A percentile compares a stretch with the other conserved stretches of the same genome.
phyloP scores from a whole-genome alignment of 2,329 filamentous ascomycete species.

The Colletotrichum limetticola region DNA sequence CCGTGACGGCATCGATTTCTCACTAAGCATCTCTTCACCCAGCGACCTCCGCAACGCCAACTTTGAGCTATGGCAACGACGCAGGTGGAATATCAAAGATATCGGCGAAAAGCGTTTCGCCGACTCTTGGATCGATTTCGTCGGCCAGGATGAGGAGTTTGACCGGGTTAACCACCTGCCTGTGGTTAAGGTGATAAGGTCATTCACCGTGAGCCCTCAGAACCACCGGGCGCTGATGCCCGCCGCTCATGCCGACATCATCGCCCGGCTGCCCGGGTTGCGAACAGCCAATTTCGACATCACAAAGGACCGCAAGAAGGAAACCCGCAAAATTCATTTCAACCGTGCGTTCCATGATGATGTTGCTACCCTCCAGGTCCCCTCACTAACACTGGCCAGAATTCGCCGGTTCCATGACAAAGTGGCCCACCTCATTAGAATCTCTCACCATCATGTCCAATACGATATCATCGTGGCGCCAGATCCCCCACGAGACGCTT shows the following conservation, averaged over 20 bases:
- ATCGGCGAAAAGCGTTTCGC: slow-evolving; percentile 38
- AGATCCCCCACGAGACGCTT: slow-evolving; percentile 37
- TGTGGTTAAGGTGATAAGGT: slow-evolving; percentile 37
- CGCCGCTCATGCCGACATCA: slow-evolving; percentile 37
- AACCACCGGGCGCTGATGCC: slow-evolving; percentile 37
- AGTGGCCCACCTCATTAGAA: slow-evolving; percentile 36
- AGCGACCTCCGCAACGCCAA: slow-evolving; percentile 38
- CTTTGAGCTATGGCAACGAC: slow-evolving; percentile 36
- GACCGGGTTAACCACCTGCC: slow-evolving; percentile 28
- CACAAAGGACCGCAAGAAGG: slow-evolving; percentile 32
- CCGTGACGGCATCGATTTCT: slow-evolving; percentile 34
- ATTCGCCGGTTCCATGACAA: slow-evolving; percentile 31
- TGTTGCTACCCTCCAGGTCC: background rate
- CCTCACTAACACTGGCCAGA: slow-evolving; percentile 18
- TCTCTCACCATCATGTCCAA: slow-evolving; percentile 35
- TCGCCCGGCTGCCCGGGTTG: slow-evolving; percentile 35
- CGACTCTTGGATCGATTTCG: slow-evolving; percentile 35
- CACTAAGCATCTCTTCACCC: slow-evolving; percentile 33
- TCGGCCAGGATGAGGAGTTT: slow-evolving; percentile 35
- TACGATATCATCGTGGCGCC: slow-evolving; percentile 37
- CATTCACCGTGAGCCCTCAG: slow-evolving; percentile 33
- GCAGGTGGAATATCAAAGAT: slow-evolving; percentile 35
- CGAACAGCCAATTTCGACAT: slow-evolving; percentile 34
- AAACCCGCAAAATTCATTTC: slow-evolving; percentile 30
- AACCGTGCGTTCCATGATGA: slow-evolving; percentile 16